A percentile compares a stretch with the other conserved stretches of the same genome.
Evolutionary conservation across 768 basidiomycete species (phyloP).

Genomic region (Dentipellis sp.): DNA sequence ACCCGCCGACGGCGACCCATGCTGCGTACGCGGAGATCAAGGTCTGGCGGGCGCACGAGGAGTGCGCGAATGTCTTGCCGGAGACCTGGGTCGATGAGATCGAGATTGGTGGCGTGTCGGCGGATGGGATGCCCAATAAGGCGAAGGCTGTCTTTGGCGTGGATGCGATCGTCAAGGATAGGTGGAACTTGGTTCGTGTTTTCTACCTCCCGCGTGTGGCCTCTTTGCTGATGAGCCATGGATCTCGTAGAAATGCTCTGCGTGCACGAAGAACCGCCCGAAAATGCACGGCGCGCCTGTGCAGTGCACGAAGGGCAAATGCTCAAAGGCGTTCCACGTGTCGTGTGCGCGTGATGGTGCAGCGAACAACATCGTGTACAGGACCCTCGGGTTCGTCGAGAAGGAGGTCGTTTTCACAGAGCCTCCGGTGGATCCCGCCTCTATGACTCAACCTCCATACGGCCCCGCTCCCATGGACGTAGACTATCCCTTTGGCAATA

Average conservation of each 20-base stretch:
- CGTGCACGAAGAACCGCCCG: conserved; percentile 59
- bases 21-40: conserved; percentile 17
- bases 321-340: conserved; percentile 88
- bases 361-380: conserved; percentile 46
- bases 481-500: conserved; percentile 12
- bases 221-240: not conserved
- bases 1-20: conserved; percentile 37
- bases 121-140: conserved; percentile 25
- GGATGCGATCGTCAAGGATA: conserved; percentile 78
- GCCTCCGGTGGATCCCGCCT: conserved; percentile 13
- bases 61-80: conserved; percentile 74
- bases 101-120: conserved; percentile 24
- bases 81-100: conserved; percentile 87
- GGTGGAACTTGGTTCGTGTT: conserved; percentile 80
- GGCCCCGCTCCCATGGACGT: conserved; percentile 23
- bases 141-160: conserved; percentile 71
- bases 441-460: not conserved
- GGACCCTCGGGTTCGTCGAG: conserved; percentile 59
- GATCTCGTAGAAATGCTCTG: conserved; percentile 71
- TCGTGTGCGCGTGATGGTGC: conserved; percentile 69
- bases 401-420: conserved; percentile 72
- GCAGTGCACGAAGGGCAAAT: conserved; percentile 93
- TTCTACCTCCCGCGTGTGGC: not conserved
- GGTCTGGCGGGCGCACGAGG: conserved; percentile 70
- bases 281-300: conserved; percentile 76